Base-by-base conservation (phyloP, 2,329 filamentous ascomycete species). In the Colletotrichum noveboracense region DNA sequence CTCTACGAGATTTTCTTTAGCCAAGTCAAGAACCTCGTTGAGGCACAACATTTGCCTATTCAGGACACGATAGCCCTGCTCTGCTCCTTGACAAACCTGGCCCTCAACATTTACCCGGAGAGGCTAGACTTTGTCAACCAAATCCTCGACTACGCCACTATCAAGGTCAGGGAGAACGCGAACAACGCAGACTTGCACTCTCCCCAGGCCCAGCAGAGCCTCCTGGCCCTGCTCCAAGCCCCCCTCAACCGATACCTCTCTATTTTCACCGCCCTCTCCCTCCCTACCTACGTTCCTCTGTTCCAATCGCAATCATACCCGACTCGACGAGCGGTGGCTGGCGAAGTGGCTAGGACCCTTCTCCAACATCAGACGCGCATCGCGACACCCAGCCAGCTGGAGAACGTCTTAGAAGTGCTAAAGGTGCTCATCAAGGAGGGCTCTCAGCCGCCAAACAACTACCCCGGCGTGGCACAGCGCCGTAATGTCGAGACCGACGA, bases 1-100 rank as follows among this genome's bases (percentile, higher is more conserved):
- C 91, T 99, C 28, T 98, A 98, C 84, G 96, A 98, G 85, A 95
- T 98, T 75, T 99, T 98, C 89, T 98, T 98, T 82, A 94, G 96
- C 67, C 97, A 98, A 84, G 97, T 98, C 77, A 94, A 97, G 82
- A 96, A 96, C 81, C 88, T 99, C 67, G 96, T 98, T 77, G 96
- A 96, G 85, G 95, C 94, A 68, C 95, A 98, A 81, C 93, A 95
- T 79, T 89, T 99, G 68, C 94, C 96, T 1, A 96, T 99, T 78
- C 96, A 98, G 84, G 97, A 99, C 83, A 98, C 95, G 21, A 97
- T 98, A 80, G 97, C 96, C 12, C 88, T 99, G 56, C 89, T 98
- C 60, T 96, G 98, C n/a, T 99, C 97, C 6, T 89, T 99, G 55
- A 93, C 94, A 52, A 98, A 98, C 80, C 91, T 99, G 72, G 96